Conservation (phyloP, 1,284 basidiomycete species). For the Erythrobasidium hasegawianum region DNA sequence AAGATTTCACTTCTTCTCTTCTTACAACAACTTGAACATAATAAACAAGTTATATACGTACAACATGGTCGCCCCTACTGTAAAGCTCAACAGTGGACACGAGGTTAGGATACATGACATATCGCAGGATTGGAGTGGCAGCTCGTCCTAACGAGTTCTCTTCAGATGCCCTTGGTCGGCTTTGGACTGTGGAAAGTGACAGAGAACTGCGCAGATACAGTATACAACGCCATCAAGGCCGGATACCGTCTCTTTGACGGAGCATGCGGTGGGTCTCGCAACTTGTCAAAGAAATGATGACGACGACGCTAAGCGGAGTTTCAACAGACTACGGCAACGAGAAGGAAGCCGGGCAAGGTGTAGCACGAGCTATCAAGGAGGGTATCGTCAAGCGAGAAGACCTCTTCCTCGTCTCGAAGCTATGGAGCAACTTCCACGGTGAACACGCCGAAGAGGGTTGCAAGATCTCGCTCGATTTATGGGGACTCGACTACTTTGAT, state of each 20-base stretch:
- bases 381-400: constrained; percentile 53
- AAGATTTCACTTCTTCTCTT: too few species aligned
- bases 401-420: constrained; percentile 52
- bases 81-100: constrained; percentile 25
- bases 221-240: constrained; percentile 53
- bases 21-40: too few species aligned
- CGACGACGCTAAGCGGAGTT: background rate
- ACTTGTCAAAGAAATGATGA: background rate
- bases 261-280: constrained; percentile 44
- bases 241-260: constrained; percentile 54
- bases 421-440: constrained; percentile 78
- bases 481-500: constrained; percentile 64
- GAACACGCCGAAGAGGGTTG: constrained; percentile 62
- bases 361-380: constrained; percentile 51
- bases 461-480: constrained; percentile 64
- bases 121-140: background rate
- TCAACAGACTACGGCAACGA: constrained; percentile 50
- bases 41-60: too few species aligned
- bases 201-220: constrained; percentile 36
- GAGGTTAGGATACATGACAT: constrained; percentile 22
- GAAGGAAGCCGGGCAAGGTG: constrained; percentile 51
- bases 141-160: background rate
- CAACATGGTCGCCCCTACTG: constrained; percentile 32
- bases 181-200: constrained; percentile 37
- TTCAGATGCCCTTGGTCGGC: constrained; percentile 34